Evolutionary conservation across 768 basidiomycete species (phyloP), one percentile per base, ranked within the genome.

Genomic region (Austroboletus eburneus): DNA sequence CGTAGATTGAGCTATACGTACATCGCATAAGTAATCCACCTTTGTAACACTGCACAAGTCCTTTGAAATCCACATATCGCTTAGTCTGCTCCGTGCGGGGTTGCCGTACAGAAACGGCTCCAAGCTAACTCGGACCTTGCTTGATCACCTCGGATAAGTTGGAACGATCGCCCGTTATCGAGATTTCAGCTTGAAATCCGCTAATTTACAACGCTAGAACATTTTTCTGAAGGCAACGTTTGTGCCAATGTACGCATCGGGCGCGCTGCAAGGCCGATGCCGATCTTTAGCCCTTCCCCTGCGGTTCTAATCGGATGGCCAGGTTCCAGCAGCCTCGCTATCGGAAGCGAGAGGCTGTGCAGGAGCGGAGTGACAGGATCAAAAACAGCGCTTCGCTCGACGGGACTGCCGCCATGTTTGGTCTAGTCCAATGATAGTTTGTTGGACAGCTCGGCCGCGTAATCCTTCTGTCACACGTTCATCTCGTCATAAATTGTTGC

Each of bases 101-200:
- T 6, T 32, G 30, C 9, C 12, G 30, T 9, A 4, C 7, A 10
- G 30, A 12, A 42, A 39, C 48, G 51, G 54, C 59, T n/a, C n/a
- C n/a, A n/a, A n/a, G n/a, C n/a, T n/a, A n/a, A n/a, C n/a, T n/a
- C n/a, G n/a, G n/a, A n/a, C n/a, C n/a, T n/a, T n/a, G n/a, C n/a
- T n/a, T n/a, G 63, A 58, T 67, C 60, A 65, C 52, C 35, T 65
- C 63, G 63, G 65, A n/a, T n/a, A 50, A 22, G 2, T 10, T 50
- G 46, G 9, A 58, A 30, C 50, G 51, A 52, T 63, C 34, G 18
- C 65, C 52, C 39, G 25, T 23, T 38, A 51, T 57, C 47, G 48
- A 49, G 49, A 50, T 51, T 42, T 45, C 35, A 17, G 14, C 23
- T 37, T 23, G 29, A 38, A 55, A n/a, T n/a, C n/a, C n/a, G n/a